A percentile compares a stretch with the other conserved stretches of the same genome.
These are phyloP conservation scores for Amphirosellinia nigrospora DNA, from an alignment of 495 filamentous ascomycete genomes.

Conservation along the genomic window DNA sequence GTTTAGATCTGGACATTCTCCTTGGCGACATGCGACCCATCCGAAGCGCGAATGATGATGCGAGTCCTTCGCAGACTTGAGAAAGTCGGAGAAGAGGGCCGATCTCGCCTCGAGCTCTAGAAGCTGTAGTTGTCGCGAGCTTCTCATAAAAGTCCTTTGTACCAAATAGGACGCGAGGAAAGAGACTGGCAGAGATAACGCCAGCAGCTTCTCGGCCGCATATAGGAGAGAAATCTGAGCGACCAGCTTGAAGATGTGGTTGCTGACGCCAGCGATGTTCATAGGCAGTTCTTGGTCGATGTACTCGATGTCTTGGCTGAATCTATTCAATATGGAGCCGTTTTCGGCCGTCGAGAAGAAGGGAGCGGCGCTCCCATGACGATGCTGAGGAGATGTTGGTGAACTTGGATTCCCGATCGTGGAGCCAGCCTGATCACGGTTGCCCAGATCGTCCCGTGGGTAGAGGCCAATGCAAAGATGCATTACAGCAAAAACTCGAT, in stretches of 20 bases:
- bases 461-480: constrained; percentile 41
- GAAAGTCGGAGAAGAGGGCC: constrained; percentile 46
- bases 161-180: constrained; percentile 50
- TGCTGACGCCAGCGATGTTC: constrained; percentile 14
- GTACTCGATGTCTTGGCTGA: constrained; percentile 33
- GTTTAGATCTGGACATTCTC: too few relatives aligned
- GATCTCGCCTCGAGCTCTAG: constrained; percentile 64
- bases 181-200: constrained; percentile 40
- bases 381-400: constrained; percentile 26
- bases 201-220: constrained; percentile 35
- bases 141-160: constrained; percentile 62
- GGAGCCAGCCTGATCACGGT: constrained; percentile 29
- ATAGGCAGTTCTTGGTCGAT: constrained; percentile 33
- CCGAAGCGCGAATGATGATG: too few relatives aligned
- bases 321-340: constrained; percentile 40
- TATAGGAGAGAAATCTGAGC: constrained; percentile 42
- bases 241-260: constrained; percentile 36
- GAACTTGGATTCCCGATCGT: constrained; percentile 29
- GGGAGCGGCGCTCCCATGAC: constrained; percentile 30
- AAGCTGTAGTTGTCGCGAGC: constrained; percentile 62
- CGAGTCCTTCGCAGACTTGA: too few relatives aligned
- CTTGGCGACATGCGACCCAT: constrained; percentile 50
- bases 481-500: constrained; percentile 38
- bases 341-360: constrained; percentile 35
- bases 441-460: constrained; percentile 38